phyloP scores from a whole-genome alignment of 441 rosid genomes.

The Macaranga tanarius region DNA sequence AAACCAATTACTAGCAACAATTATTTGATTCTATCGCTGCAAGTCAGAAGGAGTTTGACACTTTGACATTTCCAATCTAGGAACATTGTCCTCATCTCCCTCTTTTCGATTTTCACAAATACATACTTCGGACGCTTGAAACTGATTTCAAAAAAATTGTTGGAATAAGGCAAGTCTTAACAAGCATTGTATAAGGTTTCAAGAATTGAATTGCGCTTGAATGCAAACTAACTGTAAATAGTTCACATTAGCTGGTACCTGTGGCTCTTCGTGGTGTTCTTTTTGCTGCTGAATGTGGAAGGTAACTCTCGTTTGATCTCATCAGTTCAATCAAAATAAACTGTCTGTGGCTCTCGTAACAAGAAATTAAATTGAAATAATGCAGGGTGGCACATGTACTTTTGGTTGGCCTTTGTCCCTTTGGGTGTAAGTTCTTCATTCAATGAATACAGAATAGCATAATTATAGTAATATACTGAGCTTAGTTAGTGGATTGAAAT shows the following conservation, averaged over 20 bases:
- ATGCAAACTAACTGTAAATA: background rate
- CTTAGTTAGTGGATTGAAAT: slow-evolving; percentile 4
- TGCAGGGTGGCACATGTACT: slow-evolving; percentile 81
- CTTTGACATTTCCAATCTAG: slow-evolving; percentile 31
- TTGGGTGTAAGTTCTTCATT: slow-evolving; percentile 52
- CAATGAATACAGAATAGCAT: background rate
- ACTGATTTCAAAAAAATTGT: slow-evolving; percentile 67
- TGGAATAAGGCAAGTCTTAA: slow-evolving; percentile 59
- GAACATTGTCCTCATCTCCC: slow-evolving; percentile 34
- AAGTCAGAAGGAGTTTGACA: background rate
- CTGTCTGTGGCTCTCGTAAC: background rate
- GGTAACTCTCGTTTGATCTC: slow-evolving; percentile 33
- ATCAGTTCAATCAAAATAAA: background rate
- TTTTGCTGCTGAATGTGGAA: slow-evolving; percentile 69
- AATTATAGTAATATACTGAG: background rate
- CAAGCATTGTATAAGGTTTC: background rate
- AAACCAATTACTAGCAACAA: background rate
- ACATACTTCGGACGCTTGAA: slow-evolving; percentile 65
- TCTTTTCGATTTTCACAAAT: slow-evolving; percentile 54
- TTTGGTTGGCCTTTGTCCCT: slow-evolving; percentile 87
- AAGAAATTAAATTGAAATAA: background rate
- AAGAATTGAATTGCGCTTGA: background rate
- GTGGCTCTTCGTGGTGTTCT: slow-evolving; percentile 84
- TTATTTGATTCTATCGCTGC: background rate
- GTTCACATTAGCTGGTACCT: slow-evolving; percentile 66